Evolutionary conservation across 768 basidiomycete species (phyloP).

Genomic region (Pleurotus sapidus): DNA sequence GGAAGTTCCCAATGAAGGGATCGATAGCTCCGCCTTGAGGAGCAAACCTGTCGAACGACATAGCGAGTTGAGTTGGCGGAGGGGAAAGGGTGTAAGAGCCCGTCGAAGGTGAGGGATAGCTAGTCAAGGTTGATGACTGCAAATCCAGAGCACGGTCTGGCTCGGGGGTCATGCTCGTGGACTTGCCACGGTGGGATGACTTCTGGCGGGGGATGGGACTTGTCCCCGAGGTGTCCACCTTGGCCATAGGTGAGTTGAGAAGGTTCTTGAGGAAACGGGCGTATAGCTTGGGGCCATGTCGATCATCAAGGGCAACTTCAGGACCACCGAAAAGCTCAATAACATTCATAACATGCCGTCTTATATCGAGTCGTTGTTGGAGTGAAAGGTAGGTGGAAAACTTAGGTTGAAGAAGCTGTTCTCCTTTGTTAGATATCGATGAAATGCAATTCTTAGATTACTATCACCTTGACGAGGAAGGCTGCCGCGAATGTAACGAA

Average conservation of each 20-base stretch:
- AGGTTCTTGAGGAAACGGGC: conserved; percentile 75
- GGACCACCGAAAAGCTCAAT: conserved; percentile 66
- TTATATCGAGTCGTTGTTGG: conserved; percentile 62
- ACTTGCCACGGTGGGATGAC: conserved; percentile 11
- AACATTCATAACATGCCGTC: conserved; percentile 59
- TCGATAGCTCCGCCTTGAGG: conserved; percentile 36
- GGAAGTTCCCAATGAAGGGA: conserved; percentile 29
- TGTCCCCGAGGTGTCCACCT: conserved; percentile 16
- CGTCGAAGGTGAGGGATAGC: conserved; percentile 37
- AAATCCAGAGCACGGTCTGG: conserved; percentile 20
- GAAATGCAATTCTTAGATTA: not conserved
- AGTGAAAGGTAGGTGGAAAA: conserved; percentile 58
- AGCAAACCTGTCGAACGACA: conserved; percentile 47
- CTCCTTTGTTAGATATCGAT: not conserved
- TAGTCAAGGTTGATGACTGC: conserved; percentile 22
- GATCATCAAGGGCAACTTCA: conserved; percentile 75
- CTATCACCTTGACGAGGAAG: conserved; percentile 72
- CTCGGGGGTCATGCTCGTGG: conserved; percentile 9
- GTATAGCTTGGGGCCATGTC: conserved; percentile 79
- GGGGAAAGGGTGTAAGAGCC: conserved; percentile 42
- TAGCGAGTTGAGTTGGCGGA: conserved; percentile 38
- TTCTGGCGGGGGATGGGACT: conserved; percentile 6
- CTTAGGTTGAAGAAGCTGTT: conserved; percentile 75
- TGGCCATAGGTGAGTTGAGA: conserved; percentile 55
- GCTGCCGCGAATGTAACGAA: conserved; percentile 80